Conservation (phyloP, 306 rosid genomes). For the Hippophae tibetana region DNA sequence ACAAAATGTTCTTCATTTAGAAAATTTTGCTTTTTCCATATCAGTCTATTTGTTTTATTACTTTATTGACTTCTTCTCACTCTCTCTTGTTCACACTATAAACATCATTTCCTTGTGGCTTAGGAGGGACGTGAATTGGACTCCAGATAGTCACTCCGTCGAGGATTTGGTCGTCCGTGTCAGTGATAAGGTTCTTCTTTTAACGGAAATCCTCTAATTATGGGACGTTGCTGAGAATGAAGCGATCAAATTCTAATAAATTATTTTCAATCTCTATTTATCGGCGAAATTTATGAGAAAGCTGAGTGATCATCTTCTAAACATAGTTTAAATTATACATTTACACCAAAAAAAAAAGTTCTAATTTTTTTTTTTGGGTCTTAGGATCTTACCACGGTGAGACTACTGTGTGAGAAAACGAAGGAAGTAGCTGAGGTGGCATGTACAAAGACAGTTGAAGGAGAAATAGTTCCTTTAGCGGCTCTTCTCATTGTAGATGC, state of each 20-base stretch:
- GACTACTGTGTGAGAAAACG: conserved; percentile 29
- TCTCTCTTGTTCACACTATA: too few species aligned
- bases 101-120: background rate
- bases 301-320: too few species aligned
- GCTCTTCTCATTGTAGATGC: conserved; percentile 30
- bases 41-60: background rate
- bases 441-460: conserved; percentile 21
- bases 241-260: too few species aligned
- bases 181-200: conserved; percentile 22
- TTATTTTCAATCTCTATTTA: too few species aligned
- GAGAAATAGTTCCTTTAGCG: conserved; percentile 21
- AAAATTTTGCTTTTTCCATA: conserved; percentile 6
- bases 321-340: too few species aligned
- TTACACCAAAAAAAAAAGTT: too few species aligned
- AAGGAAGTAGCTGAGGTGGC: conserved; percentile 34
- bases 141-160: conserved; percentile 23
- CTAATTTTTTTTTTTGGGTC: background rate
- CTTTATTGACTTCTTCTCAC: background rate
- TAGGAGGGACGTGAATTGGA: conserved; percentile 33
- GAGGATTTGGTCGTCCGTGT: conserved; percentile 30
- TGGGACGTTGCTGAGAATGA: too few species aligned
- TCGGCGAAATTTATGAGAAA: too few species aligned
- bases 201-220: too few species aligned
- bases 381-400: conserved; percentile 31
- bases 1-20: conserved; percentile 4